These are phyloP conservation scores for Amaranthus cruentus DNA, from an alignment of 148 eudicot genomes.

Conservation along the genomic window DNA sequence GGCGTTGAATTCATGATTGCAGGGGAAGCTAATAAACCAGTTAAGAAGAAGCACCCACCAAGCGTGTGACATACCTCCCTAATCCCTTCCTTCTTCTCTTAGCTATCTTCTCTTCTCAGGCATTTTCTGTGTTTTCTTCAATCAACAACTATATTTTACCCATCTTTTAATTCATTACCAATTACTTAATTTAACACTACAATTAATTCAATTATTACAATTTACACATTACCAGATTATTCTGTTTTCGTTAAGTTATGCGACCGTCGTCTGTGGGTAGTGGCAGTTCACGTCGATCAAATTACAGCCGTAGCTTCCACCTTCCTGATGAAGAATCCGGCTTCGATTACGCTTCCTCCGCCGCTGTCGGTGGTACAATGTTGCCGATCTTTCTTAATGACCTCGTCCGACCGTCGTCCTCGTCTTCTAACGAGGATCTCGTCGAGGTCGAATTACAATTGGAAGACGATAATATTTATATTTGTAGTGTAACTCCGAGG, in stretches of 20 bases:
- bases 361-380: slow-evolving; percentile 57
- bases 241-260: slow-evolving; percentile 7
- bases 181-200: background rate
- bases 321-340: slow-evolving; percentile 35
- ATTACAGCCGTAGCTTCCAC: slow-evolving; percentile 38
- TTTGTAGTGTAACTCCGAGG: slow-evolving; percentile 65
- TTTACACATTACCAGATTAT: no score
- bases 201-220: background rate
- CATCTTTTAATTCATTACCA: background rate
- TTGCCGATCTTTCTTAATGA: slow-evolving; percentile 65
- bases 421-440: slow-evolving; percentile 31
- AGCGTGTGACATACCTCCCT: slow-evolving; percentile 33
- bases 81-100: background rate
- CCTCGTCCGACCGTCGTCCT: slow-evolving; percentile 12
- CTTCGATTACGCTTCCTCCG: background rate
- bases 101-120: background rate
- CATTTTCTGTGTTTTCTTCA: slow-evolving; percentile 16
- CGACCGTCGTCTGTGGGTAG: slow-evolving; percentile 38
- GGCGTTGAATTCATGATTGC: slow-evolving; percentile 13
- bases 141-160: background rate
- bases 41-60: slow-evolving; percentile 17
- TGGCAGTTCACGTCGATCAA: slow-evolving; percentile 32
- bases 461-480: slow-evolving; percentile 48
- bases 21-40: background rate
- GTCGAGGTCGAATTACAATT: slow-evolving; percentile 79